Evolutionary conservation across 805 yeast genomes (phyloP), one percentile per base, ranked within the genome.

Genomic region (Zygosaccharomyces siamensis): DNA sequence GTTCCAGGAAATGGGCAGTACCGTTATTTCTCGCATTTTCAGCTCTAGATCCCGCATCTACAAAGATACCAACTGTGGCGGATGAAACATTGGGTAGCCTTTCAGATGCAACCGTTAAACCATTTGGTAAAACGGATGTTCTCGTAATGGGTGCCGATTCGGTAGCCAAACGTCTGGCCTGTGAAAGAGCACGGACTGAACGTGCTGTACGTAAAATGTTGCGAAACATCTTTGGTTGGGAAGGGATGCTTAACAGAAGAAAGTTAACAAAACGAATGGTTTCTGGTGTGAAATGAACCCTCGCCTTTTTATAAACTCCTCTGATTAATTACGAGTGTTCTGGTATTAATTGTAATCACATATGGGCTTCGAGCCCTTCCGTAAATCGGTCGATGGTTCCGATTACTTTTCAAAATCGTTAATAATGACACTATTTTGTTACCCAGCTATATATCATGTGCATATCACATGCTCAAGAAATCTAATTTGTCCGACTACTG

Each of bases 21-120:
- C 99, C 99, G 59, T 89, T 89, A 62, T 77, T 77, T 61, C 86
- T 81, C 40, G 75, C 74, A 60, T 81, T 84, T 69, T 93, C 99
- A 3, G 98, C 98, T 53, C 99, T 77, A 3, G 97, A 90, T 2
- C 99, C 99, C 36, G 99, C 97, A 70, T 93, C 97, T 53, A 93
- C 89, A 92, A 97, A 95, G 47, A 93, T 92, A 2, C 98, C 99
- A 11, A 93, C 97, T 1, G 99, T 93, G 52, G 99, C 98, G 39
- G 97, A 89, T 58, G 84, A 77, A 6, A 95, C 83, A 53, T 86
- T 83, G 8, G 98, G 98, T 64, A 86, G 80, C 39, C 76, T 63
- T 66, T 93, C 98, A 40, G 95, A 79, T 47, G 98, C 99, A 35
- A 92, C 96, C 0, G 97, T 92, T 39, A 93, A 70, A 2, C 99